Evolutionary conservation across 768 basidiomycete species (phyloP).

Genomic region (Kwoniella dendrophila): DNA sequence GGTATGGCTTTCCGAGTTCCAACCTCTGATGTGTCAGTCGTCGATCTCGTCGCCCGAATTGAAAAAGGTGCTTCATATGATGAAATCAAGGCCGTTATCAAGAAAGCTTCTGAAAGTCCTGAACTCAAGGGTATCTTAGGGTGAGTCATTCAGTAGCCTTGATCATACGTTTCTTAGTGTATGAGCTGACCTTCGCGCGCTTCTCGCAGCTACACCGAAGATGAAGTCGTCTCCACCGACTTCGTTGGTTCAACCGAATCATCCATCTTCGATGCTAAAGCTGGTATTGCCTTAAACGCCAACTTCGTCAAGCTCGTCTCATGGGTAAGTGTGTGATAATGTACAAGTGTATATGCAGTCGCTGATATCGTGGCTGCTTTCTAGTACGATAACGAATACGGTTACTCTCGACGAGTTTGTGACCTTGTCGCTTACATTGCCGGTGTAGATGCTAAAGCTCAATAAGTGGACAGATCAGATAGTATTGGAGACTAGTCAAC

Average conservation of each 20-base stretch:
- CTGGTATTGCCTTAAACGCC: conserved; percentile 86
- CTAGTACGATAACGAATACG: conserved; percentile 57
- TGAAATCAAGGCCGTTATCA: conserved; percentile 82
- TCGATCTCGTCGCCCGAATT: conserved; percentile 91
- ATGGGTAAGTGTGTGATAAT: conserved; percentile 60
- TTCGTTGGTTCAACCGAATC: conserved; percentile 77
- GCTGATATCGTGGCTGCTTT: conserved; percentile 6
- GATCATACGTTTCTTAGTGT: background rate
- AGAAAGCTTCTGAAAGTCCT: conserved; percentile 71
- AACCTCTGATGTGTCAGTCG: conserved; percentile 93
- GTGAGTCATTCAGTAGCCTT: conserved; percentile 25
- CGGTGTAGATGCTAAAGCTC: conserved; percentile 64
- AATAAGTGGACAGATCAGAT: conserved; percentile 7
- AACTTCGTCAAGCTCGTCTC: conserved; percentile 95
- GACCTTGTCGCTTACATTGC: conserved; percentile 84
- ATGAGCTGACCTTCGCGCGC: conserved; percentile 57
- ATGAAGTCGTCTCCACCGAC: conserved; percentile 89
- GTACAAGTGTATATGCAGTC: background rate
- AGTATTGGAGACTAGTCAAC: background rate
- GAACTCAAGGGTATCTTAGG: conserved; percentile 60
- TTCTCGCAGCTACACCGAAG: conserved; percentile 86
- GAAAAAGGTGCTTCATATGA: conserved; percentile 85
- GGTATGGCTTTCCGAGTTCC: conserved; percentile 96
- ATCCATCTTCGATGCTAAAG: conserved; percentile 90
- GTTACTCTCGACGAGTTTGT: conserved; percentile 89